These are phyloP conservation scores for Castanospermum australe DNA, from an alignment of 306 rosid genomes.

Conservation along the genomic window DNA sequence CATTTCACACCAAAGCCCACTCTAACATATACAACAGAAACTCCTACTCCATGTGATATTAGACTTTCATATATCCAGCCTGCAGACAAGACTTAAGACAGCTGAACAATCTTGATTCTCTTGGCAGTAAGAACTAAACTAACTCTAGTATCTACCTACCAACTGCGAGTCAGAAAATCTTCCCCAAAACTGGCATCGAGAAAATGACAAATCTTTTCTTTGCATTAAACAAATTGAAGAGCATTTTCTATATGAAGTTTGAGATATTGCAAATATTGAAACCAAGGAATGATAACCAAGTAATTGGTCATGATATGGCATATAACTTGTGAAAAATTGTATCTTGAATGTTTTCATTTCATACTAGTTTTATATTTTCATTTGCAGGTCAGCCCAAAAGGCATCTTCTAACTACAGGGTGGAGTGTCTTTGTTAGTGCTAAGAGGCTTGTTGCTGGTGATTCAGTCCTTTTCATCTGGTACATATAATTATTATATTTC, in stretches of 20 bases:
- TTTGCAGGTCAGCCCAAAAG: conserved; percentile 54
- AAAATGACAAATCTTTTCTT: background rate
- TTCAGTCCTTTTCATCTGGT: conserved; percentile 50
- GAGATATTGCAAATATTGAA: background rate
- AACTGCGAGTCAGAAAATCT: too few species aligned
- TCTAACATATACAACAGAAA: too few species aligned
- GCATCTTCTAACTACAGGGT: conserved; percentile 45
- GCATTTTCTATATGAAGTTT: background rate
- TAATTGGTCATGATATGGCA: background rate
- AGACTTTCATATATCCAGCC: too few species aligned
- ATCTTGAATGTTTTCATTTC: background rate
- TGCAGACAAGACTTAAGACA: too few species aligned
- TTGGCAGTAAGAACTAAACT: too few species aligned
- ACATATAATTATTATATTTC: background rate
- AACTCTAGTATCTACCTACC: too few species aligned
- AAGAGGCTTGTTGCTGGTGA: conserved; percentile 52
- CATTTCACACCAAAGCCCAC: too few species aligned
- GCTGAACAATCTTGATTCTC: too few species aligned
- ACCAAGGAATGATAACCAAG: background rate
- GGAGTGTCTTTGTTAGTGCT: conserved; percentile 49
- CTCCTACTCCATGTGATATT: too few species aligned
- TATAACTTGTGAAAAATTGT: background rate
- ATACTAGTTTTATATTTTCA: background rate
- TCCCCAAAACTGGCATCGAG: too few species aligned
- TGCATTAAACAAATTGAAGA: background rate